Evolutionary conservation across 1,284 basidiomycete genomes (phyloP), one percentile per base, ranked within the genome.

Genomic region (Ceratobasidium sp.): DNA sequence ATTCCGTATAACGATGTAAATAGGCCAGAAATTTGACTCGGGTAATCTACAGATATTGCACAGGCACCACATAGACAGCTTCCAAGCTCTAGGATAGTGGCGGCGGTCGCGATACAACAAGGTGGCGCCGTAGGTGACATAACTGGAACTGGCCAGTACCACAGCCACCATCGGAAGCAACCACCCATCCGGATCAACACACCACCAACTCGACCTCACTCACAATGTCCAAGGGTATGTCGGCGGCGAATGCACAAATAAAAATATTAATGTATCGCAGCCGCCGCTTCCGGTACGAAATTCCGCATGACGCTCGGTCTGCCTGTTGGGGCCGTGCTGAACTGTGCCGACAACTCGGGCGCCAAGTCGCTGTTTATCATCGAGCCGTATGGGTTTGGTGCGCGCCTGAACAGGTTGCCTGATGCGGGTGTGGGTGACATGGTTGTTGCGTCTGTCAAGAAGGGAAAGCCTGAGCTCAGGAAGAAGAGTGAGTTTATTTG

Each of bases 311-410:
- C 95, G 74, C 90, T 97, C 77, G 94, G 93, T 91, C 88, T 98
- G 75, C 97, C 96, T 77, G 93, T 95, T 77, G 97, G 97, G 78
- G 96, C 96, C 78, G 96, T 99, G 76, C 87, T 99, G 81, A 99
- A 99, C 84, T 99, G 96, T 83, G 96, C 96, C 71, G 96, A 99
- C 87, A 99, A 99, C 91, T 95, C 93, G 76, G 97, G 97, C 76
- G 96, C 96, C 76, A 99, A 98, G 86, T 95, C 92, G 74, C 87
- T 97, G 73, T 96, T 84, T 82, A 79, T 96, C 77, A 96, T 96
- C 76, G 92, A 94, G 79, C 92, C 94, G 65, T 92, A 87, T 79
- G 94, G 96, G 72, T 93, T 92, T 80, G 97, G 96, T 82, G 92
- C 97, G 72, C 94, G 92, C 79, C 87, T 99, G 69, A 98, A 99